Base-by-base conservation (phyloP, 2,329 filamentous ascomycete genomes). In the Claviceps spartinae region DNA sequence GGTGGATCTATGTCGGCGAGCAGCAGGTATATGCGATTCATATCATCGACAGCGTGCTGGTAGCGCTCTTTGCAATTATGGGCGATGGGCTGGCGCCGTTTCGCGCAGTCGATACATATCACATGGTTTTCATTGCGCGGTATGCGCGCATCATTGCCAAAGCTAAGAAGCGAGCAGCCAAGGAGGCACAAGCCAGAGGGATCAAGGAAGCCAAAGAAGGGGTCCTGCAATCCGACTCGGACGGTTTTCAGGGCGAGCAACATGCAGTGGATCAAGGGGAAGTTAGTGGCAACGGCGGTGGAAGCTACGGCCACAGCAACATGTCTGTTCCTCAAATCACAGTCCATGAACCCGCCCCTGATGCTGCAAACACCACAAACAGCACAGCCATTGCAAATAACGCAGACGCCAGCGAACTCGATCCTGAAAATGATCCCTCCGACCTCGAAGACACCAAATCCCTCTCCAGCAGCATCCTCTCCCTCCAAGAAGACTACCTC, bases 1-100 rank as follows among this genome's bases (percentile, higher is more conserved):
- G 83, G 47, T 94, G 88, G 88, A 87, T 93, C 62, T 89, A 88
- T 56, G 83, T 91, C 20, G 86, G 85, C 20, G 78, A 80, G 34
- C 74, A 76, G 59, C 85, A 91, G 63, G 69, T 79, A 3, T 91
- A 86, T 56, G 66, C 78, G 40, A 79, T 86, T 59, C 81, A 86
- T 55, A 67, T 86, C 48, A 85, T 87, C 57, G 83, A 87, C 66
- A 82, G 83, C 58, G 73, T 85, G 30, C 72, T 87, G 14, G 83
- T 87, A 6, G 83, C 81, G 11, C 72, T 87, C 6, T 87, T 87
- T 57, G 82, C 78, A 50, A 68, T 87, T 54, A 81, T 86, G 63
- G 83, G 83, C 47, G 83, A 86, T 58, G 83, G 83, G 2, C 68
- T 87, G 36, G 81, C 80, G 0, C 83, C 88, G 0, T 94, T 91